Percentiles rank a stretch among this genome's conserved stretches.
These are phyloP conservation scores for Saccharomyces paradoxus DNA, from an alignment of 805 yeast species.

Conservation along the genomic window DNA sequence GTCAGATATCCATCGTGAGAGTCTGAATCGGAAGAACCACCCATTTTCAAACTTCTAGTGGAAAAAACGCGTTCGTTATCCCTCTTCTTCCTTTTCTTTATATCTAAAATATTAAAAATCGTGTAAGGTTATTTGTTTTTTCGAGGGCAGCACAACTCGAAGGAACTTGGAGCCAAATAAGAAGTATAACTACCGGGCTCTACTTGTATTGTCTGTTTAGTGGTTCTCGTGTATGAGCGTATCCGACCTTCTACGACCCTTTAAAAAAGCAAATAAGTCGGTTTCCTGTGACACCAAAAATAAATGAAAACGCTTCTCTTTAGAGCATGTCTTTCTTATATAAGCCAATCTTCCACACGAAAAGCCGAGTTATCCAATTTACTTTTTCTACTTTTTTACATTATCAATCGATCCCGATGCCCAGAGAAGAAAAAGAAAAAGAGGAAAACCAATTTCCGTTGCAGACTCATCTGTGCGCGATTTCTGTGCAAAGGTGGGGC, in stretches of 20 bases:
- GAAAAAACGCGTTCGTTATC: background rate
- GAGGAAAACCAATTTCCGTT: background rate
- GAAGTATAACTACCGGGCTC: background rate
- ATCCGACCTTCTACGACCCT: background rate
- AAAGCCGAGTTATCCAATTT: background rate
- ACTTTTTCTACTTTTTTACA: background rate
- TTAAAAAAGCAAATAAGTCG: background rate
- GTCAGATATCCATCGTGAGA: conserved; percentile 1
- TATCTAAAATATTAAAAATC: background rate
- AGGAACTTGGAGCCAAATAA: background rate
- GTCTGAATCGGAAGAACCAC: background rate
- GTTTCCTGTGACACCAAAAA: background rate
- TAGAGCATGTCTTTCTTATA: background rate
- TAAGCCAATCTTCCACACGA: background rate
- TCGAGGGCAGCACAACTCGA: background rate
- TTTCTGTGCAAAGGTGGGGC: background rate
- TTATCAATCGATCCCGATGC: background rate
- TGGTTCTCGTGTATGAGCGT: background rate
- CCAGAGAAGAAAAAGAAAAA: background rate
- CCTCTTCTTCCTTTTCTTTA: background rate
- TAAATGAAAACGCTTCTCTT: background rate
- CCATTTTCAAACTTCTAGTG: background rate
- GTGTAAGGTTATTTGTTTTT: background rate
- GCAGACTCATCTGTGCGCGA: background rate
- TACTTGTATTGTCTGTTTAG: background rate